A percentile compares a stretch with the other conserved stretches of the same genome.
phyloP scores from a whole-genome alignment of 305 asterid genomes.

The Withania somnifera region DNA sequence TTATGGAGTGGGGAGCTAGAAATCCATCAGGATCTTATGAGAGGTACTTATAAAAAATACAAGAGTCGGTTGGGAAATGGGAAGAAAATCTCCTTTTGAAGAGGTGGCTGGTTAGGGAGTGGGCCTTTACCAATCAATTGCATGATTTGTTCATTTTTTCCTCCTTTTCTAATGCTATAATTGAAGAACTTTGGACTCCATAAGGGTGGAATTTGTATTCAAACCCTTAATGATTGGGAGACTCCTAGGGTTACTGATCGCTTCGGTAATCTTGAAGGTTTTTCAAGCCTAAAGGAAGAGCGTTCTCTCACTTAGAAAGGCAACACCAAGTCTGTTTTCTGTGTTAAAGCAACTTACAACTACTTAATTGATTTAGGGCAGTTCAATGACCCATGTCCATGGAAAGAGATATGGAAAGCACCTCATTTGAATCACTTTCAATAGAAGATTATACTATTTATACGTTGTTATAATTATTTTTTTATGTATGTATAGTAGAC shows the following conservation, averaged over 20 bases:
- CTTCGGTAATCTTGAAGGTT: too few species aligned
- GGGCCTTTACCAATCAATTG: background rate
- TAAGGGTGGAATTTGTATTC: background rate
- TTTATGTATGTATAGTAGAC: too few species aligned
- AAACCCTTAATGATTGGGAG: background rate
- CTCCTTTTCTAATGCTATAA: background rate
- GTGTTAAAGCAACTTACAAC: too few species aligned
- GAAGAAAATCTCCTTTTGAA: background rate
- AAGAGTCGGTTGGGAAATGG: background rate
- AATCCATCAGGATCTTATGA: background rate
- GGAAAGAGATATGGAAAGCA: too few species aligned
- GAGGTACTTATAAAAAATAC: background rate
- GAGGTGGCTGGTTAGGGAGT: background rate
- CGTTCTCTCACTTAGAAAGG: too few species aligned
- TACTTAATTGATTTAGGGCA: too few species aligned
- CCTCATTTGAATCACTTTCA: too few species aligned
- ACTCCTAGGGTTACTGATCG: background rate
- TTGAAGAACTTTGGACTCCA: background rate
- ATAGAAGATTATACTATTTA: too few species aligned
- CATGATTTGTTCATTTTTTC: background rate
- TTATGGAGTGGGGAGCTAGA: background rate
- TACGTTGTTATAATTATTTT: too few species aligned
- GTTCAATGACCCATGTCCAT: too few species aligned
- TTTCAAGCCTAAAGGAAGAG: too few species aligned
- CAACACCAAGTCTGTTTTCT: too few species aligned